Evolutionary conservation across 1,284 basidiomycete genomes (phyloP).

Genomic region (Schizophyllum amplum): DNA sequence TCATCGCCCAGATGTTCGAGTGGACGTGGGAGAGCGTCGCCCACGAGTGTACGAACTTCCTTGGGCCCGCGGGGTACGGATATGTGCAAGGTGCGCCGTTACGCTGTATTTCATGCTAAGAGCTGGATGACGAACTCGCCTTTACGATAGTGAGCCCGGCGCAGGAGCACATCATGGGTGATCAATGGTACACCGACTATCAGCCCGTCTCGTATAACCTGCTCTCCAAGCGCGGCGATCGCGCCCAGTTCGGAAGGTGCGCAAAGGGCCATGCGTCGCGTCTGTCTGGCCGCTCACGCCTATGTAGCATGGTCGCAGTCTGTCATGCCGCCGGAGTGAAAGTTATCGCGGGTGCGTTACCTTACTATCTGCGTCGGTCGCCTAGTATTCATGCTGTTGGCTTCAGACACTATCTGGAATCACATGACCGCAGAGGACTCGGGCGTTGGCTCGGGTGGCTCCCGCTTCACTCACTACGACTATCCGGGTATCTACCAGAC

Average conservation of each 20-base stretch:
- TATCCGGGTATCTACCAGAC: constrained; percentile 49
- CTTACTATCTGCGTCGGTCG: constrained; percentile 13
- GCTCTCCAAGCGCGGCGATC: constrained; percentile 50
- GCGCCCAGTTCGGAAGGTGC: constrained; percentile 32
- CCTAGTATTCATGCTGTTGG: constrained; percentile 1
- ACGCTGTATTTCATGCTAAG: background rate
- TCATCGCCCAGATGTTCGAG: constrained; percentile 52
- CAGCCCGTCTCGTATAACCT: constrained; percentile 58
- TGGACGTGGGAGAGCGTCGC: constrained; percentile 55
- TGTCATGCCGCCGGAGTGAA: constrained; percentile 56
- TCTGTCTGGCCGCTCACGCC: background rate
- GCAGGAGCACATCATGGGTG: constrained; percentile 38
- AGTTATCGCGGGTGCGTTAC: constrained; percentile 48
- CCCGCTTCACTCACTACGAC: constrained; percentile 45
- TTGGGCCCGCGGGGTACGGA: constrained; percentile 61
- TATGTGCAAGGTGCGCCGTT: constrained; percentile 52
- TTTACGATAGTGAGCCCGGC: constrained; percentile 35
- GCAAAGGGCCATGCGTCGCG: background rate
- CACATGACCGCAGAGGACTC: constrained; percentile 49
- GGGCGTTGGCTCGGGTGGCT: constrained; percentile 45
- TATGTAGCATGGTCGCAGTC: constrained; percentile 40
- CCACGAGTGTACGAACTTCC: constrained; percentile 54
- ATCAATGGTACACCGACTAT: constrained; percentile 65
- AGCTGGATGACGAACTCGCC: background rate
- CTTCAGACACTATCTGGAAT: constrained; percentile 53